Base-by-base conservation (phyloP, 192 early-diverging fungal genomes). In the Coemansia pectinata region DNA sequence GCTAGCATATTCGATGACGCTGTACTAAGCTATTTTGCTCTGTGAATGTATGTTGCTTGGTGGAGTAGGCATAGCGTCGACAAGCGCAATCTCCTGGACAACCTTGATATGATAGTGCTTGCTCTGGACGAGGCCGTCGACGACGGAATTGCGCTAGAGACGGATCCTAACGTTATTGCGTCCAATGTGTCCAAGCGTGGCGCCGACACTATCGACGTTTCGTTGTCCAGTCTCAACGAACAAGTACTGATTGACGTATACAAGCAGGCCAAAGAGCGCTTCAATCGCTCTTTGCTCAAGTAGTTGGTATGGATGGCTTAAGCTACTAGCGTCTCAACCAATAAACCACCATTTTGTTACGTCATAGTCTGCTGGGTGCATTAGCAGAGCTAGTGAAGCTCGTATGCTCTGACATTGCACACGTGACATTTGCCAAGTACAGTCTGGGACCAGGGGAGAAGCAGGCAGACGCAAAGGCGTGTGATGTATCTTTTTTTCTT, bases 81-180 rank as follows among this genome's bases (percentile, higher is more conserved):
- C 78, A 97, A 96, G 80, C 87, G 95, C 58, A 85, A 87, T 44
- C 85, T 99, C 15, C 76, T 98, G 66, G 94, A 98, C 74, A 94
- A 94, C 83, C 82, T 95, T 39, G 97, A 99, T 84, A 85, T 96
- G 63, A 92, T 96, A 0, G 88, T 93, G 47, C 87, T 99, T 38
- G 90, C 91, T 4, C 77, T 99, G 44, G 97, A 99, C 80, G 97
- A 99, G 72, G 90, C 92, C 39, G 90, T 99, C 31, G 97, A 99
- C 76, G 94, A 96, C 68, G 97, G 92, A 19, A 91, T 94, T 50
- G 86, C 88, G 23, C 74, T 91, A 21, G 92, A 94, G 67, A 92
- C 90, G 4, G 91, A 92, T 57, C 82, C 90, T 6, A 88, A 87
- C 59, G 90, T 89, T 3, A 91, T 94, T 74, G 91, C 89, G 10